Base-by-base conservation (phyloP, 768 basidiomycete genomes). In the Clitopilus hobsonii region DNA sequence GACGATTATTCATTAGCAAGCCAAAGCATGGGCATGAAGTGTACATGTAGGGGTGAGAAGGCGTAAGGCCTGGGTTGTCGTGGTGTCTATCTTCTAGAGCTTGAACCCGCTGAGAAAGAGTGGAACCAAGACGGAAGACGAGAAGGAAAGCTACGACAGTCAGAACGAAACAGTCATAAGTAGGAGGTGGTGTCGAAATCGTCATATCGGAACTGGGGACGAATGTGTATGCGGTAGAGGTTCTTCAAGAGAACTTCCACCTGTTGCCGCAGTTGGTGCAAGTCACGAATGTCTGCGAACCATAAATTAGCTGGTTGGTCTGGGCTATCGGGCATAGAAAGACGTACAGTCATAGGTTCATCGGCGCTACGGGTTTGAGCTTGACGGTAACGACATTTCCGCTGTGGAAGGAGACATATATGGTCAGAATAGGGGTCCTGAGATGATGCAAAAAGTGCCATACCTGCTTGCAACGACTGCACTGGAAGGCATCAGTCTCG, bases 401-500 rank as follows among this genome's bases (percentile, higher is more conserved):
- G 75, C 87, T 89, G 57, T 18, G 61, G 32, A 41, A 20, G 32
- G 2, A 41, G 29, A 57, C n/a, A 56, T 11, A 53, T 20, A 23
- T 45, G 22, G 22, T 11, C n/a, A 16, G 41, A 11, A 16, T 29
- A 30, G 25, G n/a, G 49, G 6, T 7, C 13, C 14, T 4, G n/a
- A 28, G 13, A 7, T 38, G 53, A 26, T 13, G 26, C 26, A 11
- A 14, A 38, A 53, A 26, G 4, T 27, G 32, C 54, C 78, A 41
- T 51, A 82, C 85, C 81, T 95, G 89, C 63, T 94, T 95, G 84
- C 97, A 99, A 62, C 91, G 82, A 8, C 85, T 80, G 65, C 97
- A 99, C 68, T 98, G 93, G 89, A 99, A 99, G 2, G 92, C 95
- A 59, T 94, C 92, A 0, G 97, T 99, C 69, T 98, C 97, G 13